Base-by-base conservation (phyloP, 441 rosid species). In the Metrosideros polymorpha region DNA sequence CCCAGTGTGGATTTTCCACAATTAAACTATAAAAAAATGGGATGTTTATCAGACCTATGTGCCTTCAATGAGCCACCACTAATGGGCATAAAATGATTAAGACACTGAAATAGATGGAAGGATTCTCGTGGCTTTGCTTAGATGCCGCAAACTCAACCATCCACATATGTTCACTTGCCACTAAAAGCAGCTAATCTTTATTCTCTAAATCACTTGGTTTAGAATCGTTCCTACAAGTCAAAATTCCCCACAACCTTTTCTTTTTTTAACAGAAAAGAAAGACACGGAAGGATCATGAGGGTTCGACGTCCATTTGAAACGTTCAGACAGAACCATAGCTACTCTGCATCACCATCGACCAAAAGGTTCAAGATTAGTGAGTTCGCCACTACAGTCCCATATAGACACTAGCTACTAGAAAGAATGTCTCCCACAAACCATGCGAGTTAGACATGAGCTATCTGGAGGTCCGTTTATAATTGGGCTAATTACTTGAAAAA, bases 301-400 rank as follows among this genome's bases (percentile, higher is more conserved):
- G 4, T 2, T 10, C 8, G 3, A 10, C 14, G 15, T 39, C 39
- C 79, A 10, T 39, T 39, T 25, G 42, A 39, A 59, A 22, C 4
- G n/a, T 6, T 22, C 15, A 14, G 45, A 71, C 22, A 17, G 3
- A 24, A 71, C 6, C 14, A 39, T 71, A 6, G 42, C 13, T 71
- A 5, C 47, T 71, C 3, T 7, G 7, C 27, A 66, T 12, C 27
- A 66, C 4, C 27, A 13, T 9, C 3, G 12, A 18, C 2, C 30
- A 12, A 3, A 32, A 9, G 43, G 12, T 18, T 63, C 12, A 5
- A 63, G 76, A 18, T 63, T 63, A 7, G 27, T 19, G 45, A 66
- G 12, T 32, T 4, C 1, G 3, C 39, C 3, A 17, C 3, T 32
- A 17, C 0, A 18, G 3, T 19, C 43, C 3, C 43, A 4, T 30